These are phyloP conservation scores for Tuber melanosporum DNA, from an alignment of 495 filamentous ascomycete species.

Conservation along the genomic window DNA sequence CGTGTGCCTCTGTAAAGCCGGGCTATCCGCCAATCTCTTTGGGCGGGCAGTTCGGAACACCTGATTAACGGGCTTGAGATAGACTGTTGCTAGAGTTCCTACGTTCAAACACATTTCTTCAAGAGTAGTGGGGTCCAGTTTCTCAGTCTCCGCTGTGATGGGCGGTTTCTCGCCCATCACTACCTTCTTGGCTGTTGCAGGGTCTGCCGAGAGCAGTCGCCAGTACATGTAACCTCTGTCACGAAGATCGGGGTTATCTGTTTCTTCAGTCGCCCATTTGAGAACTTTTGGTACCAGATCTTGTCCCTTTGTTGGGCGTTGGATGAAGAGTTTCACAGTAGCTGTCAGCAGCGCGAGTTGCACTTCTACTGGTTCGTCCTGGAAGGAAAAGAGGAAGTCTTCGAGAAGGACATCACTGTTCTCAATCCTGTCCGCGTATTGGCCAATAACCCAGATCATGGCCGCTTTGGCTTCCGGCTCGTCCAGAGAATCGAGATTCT, in stretches of 20 bases:
- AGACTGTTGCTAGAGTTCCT: conserved; percentile 92
- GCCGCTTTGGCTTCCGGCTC: conserved; percentile 98
- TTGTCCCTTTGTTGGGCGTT: conserved; percentile 89
- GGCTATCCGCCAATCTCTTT: conserved; percentile 66
- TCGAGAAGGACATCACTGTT: conserved; percentile 90
- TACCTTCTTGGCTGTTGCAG: conserved; percentile 72
- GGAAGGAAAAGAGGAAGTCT: conserved; percentile 88
- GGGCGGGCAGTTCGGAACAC: conserved; percentile 91
- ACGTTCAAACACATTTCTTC: conserved; percentile 97
- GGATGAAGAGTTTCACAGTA: conserved; percentile 97
- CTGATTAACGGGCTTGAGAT: conserved; percentile 93
- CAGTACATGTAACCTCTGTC: conserved; percentile 99
- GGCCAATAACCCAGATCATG: conserved; percentile 99
- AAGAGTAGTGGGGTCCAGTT: conserved; percentile 80
- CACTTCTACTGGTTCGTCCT: conserved; percentile 89
- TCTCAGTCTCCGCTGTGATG: conserved; percentile 94
- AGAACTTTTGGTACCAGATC: conserved; percentile 90
- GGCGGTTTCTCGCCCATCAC: conserved; percentile 97
- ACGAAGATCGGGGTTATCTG: conserved; percentile 92
- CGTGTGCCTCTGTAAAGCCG: conserved; percentile 68
- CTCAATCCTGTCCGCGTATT: conserved; percentile 95
- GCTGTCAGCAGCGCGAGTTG: conserved; percentile 92
- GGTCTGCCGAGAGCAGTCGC: conserved; percentile 91
- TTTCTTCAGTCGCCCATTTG: conserved; percentile 98
- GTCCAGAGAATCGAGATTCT: conserved; percentile 92